Base-by-base conservation (phyloP, 2,329 filamentous ascomycete genomes). In the Orbilia blumenaviensis region DNA sequence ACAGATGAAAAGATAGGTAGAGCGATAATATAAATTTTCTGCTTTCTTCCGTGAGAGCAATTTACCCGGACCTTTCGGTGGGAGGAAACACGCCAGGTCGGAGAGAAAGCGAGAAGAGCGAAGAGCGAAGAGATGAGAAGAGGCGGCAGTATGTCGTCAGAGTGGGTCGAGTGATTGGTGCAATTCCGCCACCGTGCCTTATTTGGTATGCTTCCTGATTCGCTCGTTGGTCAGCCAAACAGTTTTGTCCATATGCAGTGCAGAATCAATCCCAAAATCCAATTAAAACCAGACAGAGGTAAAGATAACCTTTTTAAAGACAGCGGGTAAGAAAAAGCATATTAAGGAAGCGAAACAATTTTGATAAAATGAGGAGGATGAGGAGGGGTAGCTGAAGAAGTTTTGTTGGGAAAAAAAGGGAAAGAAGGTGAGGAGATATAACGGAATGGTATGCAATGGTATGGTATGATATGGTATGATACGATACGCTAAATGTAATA, bases 141-240 rank as follows among this genome's bases (percentile, higher is more conserved):
- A 34, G 29, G 27, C 10, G 27, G 27, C 27, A 42, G 16, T 18
- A 42, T 68, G 64, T 68, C 64, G 64, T 68, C 64, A 68, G 42
- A 68, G 64, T 50, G 52, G 52, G 64, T 60, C 64, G 52, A 44
- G 25, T 44, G 58, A 32, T 60, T 60, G 48, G 48, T 54, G 48
- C 14, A 23, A 50, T 18, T 25, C 48, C 48, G 48, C 48, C 48
- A 54, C 48, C 12, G 27, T n/a, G 48, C 48, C 48, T 27, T 54
- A 54, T 54, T 36, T 21, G 48, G 48, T 34, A 54, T 32, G 2
- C 46, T 54, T 36, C 27, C 48, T 36, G 48, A 54, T 54, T 54
- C 48, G 48, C 21, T 29, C 27, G 48, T 54, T 36, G 21, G 48
- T 32, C 48, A 54, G 21, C 48, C n/a, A n/a, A n/a, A n/a, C n/a